phyloP scores from a whole-genome alignment of 2,329 filamentous ascomycete genomes.

The Botrytis aclada region DNA sequence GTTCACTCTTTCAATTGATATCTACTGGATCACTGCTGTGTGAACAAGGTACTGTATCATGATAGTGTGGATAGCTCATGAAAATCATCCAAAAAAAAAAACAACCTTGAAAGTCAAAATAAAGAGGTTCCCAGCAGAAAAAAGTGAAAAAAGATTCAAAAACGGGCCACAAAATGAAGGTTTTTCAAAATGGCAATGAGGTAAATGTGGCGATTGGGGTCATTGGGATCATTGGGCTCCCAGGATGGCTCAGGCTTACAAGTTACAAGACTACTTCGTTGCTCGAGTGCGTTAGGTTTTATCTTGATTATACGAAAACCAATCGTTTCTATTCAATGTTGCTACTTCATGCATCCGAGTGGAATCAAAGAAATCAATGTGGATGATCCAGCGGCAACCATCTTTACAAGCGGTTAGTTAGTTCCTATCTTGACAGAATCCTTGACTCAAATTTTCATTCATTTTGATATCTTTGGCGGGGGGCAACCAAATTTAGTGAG shows the following conservation, averaged over 20 bases:
- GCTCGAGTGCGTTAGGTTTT: not conserved
- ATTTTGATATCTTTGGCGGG: constrained; percentile 2
- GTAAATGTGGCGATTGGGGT: constrained; percentile 1
- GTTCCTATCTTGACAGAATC: not conserved
- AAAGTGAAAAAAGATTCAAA: not conserved
- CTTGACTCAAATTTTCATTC: not conserved
- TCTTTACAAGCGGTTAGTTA: not conserved
- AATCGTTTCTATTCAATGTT: not conserved
- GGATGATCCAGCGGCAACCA: not conserved
- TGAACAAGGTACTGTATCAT: not conserved
- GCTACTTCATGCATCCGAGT: not conserved
- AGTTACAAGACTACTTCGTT: not conserved
- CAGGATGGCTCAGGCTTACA: constrained; percentile 1
- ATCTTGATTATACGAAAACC: constrained; percentile 1
- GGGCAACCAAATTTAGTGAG: constrained; percentile 8
- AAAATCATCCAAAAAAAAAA: not conserved
- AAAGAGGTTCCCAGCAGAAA: not conserved
- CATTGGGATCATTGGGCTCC: constrained; percentile 8
- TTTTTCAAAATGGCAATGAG: not conserved
- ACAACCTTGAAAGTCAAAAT: not conserved
- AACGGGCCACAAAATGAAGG: not conserved
- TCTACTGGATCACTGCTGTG: not conserved
- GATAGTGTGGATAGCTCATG: too few species aligned
- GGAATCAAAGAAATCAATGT: not conserved
- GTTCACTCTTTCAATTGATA: not conserved